Percentiles rank a stretch among this genome's conserved stretches.
These are phyloP conservation scores for Eucalyptus brandiana DNA, from an alignment of 345 rosid species.

Conservation along the genomic window DNA sequence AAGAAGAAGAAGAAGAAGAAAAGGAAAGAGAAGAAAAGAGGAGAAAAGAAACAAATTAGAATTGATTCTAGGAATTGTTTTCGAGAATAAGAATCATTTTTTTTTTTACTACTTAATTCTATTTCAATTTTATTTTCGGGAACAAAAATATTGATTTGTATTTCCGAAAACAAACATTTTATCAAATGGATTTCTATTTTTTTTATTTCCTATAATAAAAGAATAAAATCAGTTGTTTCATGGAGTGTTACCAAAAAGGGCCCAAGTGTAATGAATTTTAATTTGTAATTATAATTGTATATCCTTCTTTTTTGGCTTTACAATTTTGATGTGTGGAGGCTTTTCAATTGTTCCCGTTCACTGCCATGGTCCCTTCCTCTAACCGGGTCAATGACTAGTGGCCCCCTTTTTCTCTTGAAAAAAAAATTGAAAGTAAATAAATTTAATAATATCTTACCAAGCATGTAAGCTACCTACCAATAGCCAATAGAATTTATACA, in stretches of 20 bases:
- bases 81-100: too few species aligned
- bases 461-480: neutral
- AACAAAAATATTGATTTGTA: too few species aligned
- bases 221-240: accelerated
- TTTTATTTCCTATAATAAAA: accelerated
- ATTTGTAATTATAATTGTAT: neutral
- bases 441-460: neutral
- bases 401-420: neutral
- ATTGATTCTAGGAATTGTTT: too few species aligned
- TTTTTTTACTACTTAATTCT: too few species aligned
- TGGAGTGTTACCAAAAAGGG: too few species aligned
- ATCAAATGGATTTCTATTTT: too few species aligned
- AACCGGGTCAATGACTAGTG: neutral
- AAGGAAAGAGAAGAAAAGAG: too few species aligned
- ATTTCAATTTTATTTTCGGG: too few species aligned
- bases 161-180: accelerated
- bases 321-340: neutral
- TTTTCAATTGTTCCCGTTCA: neutral
- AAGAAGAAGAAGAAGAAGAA: too few species aligned
- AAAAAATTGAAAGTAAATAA: neutral
- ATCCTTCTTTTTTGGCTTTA: neutral
- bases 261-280: neutral
- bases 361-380: neutral
- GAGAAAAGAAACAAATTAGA: too few species aligned
- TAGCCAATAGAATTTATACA: neutral